Evolutionary conservation across 139 green algal genomes (phyloP), one percentile per base, ranked within the genome.

Genomic region (Volvox reticuliferus): DNA sequence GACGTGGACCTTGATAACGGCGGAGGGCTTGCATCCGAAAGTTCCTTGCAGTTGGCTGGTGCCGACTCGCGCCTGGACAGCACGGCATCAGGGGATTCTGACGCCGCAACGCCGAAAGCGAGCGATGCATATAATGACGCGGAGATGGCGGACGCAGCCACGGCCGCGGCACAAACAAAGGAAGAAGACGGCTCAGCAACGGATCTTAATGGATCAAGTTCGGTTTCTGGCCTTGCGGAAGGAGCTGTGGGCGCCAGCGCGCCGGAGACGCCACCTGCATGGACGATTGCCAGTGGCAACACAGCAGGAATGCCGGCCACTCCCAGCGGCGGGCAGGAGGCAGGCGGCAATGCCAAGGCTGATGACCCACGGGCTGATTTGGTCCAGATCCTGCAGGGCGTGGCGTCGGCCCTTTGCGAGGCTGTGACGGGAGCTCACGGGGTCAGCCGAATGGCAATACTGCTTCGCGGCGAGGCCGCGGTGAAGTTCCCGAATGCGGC

Each of bases 381-480:
- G 21, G 6, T 24, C 1, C 63, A 79, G n/a, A 69, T 82, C 32
- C 55, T 83, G 55, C 12, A 37, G 50, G 71, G 62, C 37, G 21
- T 90, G 18, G 71, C 86, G 0, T 35, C 30, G 21, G n/a, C 36
- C 1, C 86, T 90, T 50, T 35, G 18, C 9, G 86, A 90, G 21
- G 86, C 86, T 5, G 86, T 90, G 36, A 30, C 26, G 0, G 55
- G 73, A 30, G 86, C 86, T 6, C 86, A 90, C 73, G 86, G 50
- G n/a, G 86, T 83, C 12, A 44, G 73, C 30, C 50, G 61, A 2
- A 76, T 90, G 44, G 86, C 86, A 12, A 13, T 90, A 16, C 69
- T 90, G 73, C 30, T 90, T 13, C 86, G 86, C n/a, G 86, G 86
- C 30, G 86, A 90, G 86, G 69, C 55, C 2, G 20, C 86, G 1